Base-by-base conservation (phyloP, 768 basidiomycete species). In the Coprinopsis marcescibilis region DNA sequence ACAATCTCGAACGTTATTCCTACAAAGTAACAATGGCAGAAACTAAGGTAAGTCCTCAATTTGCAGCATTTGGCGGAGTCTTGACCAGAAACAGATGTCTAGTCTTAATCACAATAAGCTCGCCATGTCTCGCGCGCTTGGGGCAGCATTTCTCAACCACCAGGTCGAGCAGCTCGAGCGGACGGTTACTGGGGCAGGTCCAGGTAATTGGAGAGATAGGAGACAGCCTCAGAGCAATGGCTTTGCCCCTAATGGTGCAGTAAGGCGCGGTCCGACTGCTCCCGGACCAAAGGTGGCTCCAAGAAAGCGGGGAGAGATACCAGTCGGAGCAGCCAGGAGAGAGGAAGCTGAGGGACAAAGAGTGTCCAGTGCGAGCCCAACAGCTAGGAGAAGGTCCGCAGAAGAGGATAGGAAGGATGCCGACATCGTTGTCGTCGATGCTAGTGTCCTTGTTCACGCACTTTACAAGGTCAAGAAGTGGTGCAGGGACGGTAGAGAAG, bases 141-240 rank as follows among this genome's bases (percentile, higher is more conserved):
- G 89, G 15, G 88, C 89, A 23, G 89, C 89, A 2, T 90, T 90
- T 60, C 76, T 92, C 49, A 85, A 76, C 52, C 89, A 92, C 55
- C 88, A 92, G 57, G 89, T 92, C 35, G 86, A 90, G 55, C 85
- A 90, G 58, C 81, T 92, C 45, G 89, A 92, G 68, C 84, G 85
- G 64, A 72, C 81, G 0, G 83, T 89, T 15, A 67, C 71, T 37
- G 76, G 73, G 5, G 66, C 74, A 14, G 66, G 71, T 6, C 73
- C 76, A 1, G 76, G 75, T 0, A 83, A 81, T 52, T 84, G 83
- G 83, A 69, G 83, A 52, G 78, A 77, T 46, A 71, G 70, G 29
- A 66, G 64, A 35, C 53, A 49, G 33, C 14, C 48, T 15, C 51
- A 45, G 15, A 37, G 49, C 45, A 46, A 47, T 42, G 35, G 23